These are phyloP conservation scores for Corchorus capsularis DNA, from an alignment of 345 rosid genomes.

Conservation along the genomic window DNA sequence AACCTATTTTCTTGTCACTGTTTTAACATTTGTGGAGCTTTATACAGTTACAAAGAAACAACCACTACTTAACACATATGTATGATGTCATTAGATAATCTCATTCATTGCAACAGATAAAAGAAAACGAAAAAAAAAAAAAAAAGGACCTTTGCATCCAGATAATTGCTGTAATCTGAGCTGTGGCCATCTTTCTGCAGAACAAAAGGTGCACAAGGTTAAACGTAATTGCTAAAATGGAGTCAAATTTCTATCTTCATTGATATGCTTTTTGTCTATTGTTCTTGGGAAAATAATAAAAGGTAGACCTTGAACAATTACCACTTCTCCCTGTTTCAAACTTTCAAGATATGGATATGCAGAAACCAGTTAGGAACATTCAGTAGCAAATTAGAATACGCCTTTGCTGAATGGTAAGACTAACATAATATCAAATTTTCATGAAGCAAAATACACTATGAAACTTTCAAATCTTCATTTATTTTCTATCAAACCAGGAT, in stretches of 20 bases:
- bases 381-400: not conserved
- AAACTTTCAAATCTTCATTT: not conserved
- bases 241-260: not conserved
- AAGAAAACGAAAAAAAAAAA: not conserved
- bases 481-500: not conserved
- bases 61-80: not conserved
- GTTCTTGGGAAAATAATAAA: not conserved
- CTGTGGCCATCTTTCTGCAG: slow-evolving; percentile 87
- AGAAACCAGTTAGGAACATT: not conserved
- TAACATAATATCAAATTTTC: not conserved
- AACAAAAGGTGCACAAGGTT: slow-evolving; percentile 31
- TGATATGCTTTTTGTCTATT: not conserved
- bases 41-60: slow-evolving; percentile 1
- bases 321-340: not conserved
- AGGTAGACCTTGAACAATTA: not conserved
- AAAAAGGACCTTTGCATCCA: slow-evolving; percentile 81
- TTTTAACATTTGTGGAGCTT: not conserved
- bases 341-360: not conserved
- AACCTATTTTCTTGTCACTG: no score
- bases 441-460: not conserved
- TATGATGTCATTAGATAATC: not conserved
- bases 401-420: not conserved
- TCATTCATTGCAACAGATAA: slow-evolving; percentile 1
- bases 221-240: slow-evolving; percentile 6
- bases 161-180: slow-evolving; percentile 76